These are phyloP conservation scores for Cystobasidium slooffiae DNA, from an alignment of 1,284 basidiomycete genomes.

Conservation along the genomic window DNA sequence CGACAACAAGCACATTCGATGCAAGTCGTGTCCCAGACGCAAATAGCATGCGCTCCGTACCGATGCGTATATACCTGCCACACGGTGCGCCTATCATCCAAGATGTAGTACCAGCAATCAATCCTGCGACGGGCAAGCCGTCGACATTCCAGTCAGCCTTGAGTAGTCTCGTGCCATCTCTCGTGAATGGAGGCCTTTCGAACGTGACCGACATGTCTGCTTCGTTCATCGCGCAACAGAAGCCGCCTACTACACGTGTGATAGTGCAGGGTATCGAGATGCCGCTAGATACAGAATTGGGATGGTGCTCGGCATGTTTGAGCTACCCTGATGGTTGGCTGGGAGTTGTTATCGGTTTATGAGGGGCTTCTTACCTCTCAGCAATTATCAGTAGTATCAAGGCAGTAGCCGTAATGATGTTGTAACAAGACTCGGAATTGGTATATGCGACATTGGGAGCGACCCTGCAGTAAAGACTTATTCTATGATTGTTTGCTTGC, in stretches of 20 bases:
- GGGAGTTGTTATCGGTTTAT: constrained; percentile 61
- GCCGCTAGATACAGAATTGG: constrained; percentile 85
- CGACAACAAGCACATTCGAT: constrained; percentile 63
- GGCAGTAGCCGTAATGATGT: not conserved
- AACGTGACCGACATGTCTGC: constrained; percentile 41
- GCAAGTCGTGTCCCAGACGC: constrained; percentile 70
- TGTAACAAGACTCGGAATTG: constrained; percentile 19
- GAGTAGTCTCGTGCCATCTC: constrained; percentile 58
- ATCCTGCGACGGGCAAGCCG: constrained; percentile 54
- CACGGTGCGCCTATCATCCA: constrained; percentile 83
- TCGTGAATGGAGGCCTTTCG: constrained; percentile 61
- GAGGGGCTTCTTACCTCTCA: not conserved
- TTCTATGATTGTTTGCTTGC: not conserved
- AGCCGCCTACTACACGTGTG: constrained; percentile 60
- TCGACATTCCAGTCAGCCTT: constrained; percentile 39
- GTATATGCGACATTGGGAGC: not conserved
- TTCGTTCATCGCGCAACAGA: constrained; percentile 61
- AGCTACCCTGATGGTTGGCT: constrained; percentile 94
- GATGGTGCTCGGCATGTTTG: constrained; percentile 88
- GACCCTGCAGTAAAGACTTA: not conserved
- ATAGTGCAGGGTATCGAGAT: constrained; percentile 84
- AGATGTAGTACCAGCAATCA: constrained; percentile 79
- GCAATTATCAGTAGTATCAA: not conserved
- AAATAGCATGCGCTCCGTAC: constrained; percentile 81
- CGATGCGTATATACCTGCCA: constrained; percentile 86